A percentile compares a stretch with the other conserved stretches of the same genome.
These are phyloP conservation scores for Citrus sinensis DNA, from an alignment of 345 rosid genomes.

Conservation along the genomic window DNA sequence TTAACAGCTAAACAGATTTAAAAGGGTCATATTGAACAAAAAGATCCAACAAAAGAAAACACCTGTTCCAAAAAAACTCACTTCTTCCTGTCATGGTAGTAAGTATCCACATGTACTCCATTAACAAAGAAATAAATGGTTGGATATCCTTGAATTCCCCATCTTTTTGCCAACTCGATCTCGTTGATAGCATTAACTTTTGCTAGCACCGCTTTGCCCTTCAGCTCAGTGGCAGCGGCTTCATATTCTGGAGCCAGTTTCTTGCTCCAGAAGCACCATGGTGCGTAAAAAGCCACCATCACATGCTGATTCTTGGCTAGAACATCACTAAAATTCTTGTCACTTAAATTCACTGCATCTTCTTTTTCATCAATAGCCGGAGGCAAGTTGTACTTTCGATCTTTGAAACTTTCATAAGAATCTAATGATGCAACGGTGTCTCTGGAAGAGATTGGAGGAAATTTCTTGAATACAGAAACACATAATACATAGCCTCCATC, in stretches of 20 bases:
- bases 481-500: background rate
- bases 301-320: slow-evolving; percentile 14
- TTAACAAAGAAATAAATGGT: slow-evolving; percentile 11
- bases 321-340: slow-evolving; percentile 16
- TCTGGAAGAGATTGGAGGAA: background rate
- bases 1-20: background rate
- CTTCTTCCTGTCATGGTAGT: slow-evolving; percentile 7
- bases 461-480: background rate
- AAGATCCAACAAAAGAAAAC: background rate
- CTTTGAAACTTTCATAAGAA: background rate
- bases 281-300: slow-evolving; percentile 21
- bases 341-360: slow-evolving; percentile 10
- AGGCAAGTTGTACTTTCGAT: background rate
- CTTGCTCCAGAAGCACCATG: slow-evolving; percentile 16
- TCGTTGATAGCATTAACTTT: slow-evolving; percentile 1
- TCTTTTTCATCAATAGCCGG: slow-evolving; percentile 6
- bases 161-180: background rate
- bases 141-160: background rate
- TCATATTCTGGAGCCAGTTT: slow-evolving; percentile 18
- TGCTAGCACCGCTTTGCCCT: slow-evolving; percentile 24
- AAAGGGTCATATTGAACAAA: background rate
- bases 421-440: background rate
- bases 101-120: background rate
- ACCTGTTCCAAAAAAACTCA: background rate
- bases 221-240: slow-evolving; percentile 24